phyloP scores from a whole-genome alignment of 305 asterid genomes.

The Petunia hybrid region DNA sequence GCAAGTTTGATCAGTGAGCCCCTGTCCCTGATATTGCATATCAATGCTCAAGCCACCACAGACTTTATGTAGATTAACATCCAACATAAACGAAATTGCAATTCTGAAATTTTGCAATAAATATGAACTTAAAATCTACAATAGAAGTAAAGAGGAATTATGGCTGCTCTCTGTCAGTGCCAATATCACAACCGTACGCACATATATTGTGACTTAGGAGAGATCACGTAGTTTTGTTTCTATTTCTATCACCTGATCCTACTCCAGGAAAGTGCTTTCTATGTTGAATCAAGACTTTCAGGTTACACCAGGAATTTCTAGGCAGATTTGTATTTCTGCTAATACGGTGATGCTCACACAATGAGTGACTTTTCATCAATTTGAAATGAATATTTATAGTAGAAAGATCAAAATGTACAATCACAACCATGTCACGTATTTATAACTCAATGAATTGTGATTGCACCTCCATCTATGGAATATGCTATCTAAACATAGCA shows the following conservation, averaged over 20 bases:
- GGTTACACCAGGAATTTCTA: too few relatives aligned
- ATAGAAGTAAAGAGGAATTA: background rate
- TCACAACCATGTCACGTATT: background rate
- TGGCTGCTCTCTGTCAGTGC: background rate
- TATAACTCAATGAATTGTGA: background rate
- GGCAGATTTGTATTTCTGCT: too few relatives aligned
- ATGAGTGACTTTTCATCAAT: too few relatives aligned
- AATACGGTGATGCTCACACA: too few relatives aligned
- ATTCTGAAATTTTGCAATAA: background rate
- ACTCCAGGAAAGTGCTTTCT: background rate
- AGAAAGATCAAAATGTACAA: too few relatives aligned
- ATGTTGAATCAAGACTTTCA: too few relatives aligned
- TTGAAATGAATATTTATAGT: too few relatives aligned
- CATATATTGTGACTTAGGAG: conserved; percentile 8
- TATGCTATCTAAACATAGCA: background rate
- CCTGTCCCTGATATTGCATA: conserved; percentile 15
- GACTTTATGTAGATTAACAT: background rate
- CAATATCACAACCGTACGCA: conserved; percentile 8
- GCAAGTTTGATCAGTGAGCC: conserved; percentile 20
- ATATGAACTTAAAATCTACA: background rate
- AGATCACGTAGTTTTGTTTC: background rate
- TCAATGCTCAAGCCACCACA: background rate
- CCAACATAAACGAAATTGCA: background rate
- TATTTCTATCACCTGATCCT: conserved; percentile 22
- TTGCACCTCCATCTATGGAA: background rate